Base-by-base conservation (phyloP, 768 basidiomycete species). In the Fomitopsis pulvina region DNA sequence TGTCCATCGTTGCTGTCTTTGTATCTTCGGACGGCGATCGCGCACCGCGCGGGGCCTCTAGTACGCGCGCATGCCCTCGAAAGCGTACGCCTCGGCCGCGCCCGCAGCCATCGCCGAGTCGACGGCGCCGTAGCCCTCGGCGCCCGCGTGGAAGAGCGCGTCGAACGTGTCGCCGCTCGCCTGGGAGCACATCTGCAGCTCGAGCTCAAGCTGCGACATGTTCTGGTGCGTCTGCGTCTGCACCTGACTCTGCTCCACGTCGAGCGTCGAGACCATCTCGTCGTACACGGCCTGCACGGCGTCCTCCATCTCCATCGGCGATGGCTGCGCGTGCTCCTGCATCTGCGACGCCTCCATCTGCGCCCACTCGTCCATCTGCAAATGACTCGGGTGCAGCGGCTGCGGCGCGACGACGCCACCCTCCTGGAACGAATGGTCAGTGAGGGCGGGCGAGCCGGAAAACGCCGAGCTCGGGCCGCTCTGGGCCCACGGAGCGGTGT, bases 381-480 rank as follows among this genome's bases (percentile, higher is more conserved):
- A 9, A 12, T 41, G 41, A 12, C 21, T 26, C 41, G 20, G 41
- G 9, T 22, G 21, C 41, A 22, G 41, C 41, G 25, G 41, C 41
- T 41, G 41, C 41, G 20, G 41, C 25, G 41, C 41, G 6, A 22
- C 21, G 21, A 41, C 21, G 21, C 41, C 41, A 6, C 20, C 41
- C 20, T 41, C 25, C 7, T n/a, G 20, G 43, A 44, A 27, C 25
- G 43, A 22, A 18, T 44, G 27, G 3, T 69, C 66, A 2, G 67
- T 62, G 0, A 53, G 66, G 0, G 66, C 60, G 0, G 73, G 71
- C 0, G 75, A 76, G 1, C 71, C 70, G 0, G 72, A 69, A 56
- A 75, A 76, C 4, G 66, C 61, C 1, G 75, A 72, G 0, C 75
- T 74, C 0, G 73, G 63, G 6, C 65, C 60, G 0, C 72, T 71